Percentiles rank a stretch among this genome's conserved stretches.
Conservation (phyloP, 1,139 yeast genomes). For the Taphrina pruni region DNA sequence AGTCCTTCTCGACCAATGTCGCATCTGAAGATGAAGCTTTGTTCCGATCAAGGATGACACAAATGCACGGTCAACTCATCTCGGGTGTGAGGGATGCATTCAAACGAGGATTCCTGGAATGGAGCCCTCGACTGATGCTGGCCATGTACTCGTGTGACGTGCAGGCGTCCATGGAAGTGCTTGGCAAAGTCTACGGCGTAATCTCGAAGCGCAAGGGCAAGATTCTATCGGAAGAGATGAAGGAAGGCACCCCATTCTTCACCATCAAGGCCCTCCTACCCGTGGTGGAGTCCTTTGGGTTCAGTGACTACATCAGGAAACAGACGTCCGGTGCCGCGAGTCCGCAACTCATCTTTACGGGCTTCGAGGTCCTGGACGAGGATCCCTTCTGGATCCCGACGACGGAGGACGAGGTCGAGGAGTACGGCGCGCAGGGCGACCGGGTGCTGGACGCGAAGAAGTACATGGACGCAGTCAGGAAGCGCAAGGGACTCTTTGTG, state of each 20-base stretch:
- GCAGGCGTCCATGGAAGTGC: constrained; percentile 91
- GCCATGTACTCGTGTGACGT: constrained; percentile 95
- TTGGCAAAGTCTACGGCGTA: constrained; percentile 94
- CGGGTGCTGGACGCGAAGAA: constrained; percentile 85
- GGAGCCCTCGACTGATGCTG: constrained; percentile 87
- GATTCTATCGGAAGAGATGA: constrained; percentile 89
- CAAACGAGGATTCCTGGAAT: constrained; percentile 69
- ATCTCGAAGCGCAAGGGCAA: constrained; percentile 87
- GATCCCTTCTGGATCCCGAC: constrained; percentile 99
- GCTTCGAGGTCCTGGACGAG: constrained; percentile 81
- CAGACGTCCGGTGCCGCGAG: constrained; percentile 96
- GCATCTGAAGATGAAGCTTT: constrained; percentile 45
- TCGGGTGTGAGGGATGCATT: constrained; percentile 76
- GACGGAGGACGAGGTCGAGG: constrained; percentile 94
- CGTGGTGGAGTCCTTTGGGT: constrained; percentile 95
- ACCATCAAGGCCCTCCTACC: constrained; percentile 85
- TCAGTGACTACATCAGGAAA: constrained; percentile 91
- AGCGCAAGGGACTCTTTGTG: constrained; percentile 85
- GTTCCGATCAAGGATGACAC: constrained; percentile 46
- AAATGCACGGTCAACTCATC: constrained; percentile 68
- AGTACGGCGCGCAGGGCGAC: constrained; percentile 90
- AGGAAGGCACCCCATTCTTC: constrained; percentile 97
- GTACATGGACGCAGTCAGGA: constrained; percentile 81
- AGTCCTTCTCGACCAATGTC: constrained; percentile 49
- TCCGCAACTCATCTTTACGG: constrained; percentile 90